These are phyloP conservation scores for Fusarium compactum DNA, from an alignment of 2,329 filamentous ascomycete genomes.

Conservation along the genomic window DNA sequence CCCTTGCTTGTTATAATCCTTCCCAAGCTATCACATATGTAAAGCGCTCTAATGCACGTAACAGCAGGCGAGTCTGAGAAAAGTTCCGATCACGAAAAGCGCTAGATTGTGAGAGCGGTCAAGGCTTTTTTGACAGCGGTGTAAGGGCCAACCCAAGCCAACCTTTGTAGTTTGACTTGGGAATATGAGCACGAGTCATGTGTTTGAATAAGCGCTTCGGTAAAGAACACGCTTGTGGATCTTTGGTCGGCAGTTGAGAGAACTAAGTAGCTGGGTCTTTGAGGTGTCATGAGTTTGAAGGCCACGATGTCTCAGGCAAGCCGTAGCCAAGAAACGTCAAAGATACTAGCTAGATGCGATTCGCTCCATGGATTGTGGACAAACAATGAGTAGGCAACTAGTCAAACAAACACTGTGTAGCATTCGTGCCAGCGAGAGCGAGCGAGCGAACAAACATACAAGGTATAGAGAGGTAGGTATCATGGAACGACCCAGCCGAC, in stretches of 20 bases:
- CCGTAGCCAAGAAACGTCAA: slow-evolving; percentile 10
- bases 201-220: slow-evolving; percentile 14
- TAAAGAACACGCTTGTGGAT: slow-evolving; percentile 26
- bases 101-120: slow-evolving; percentile 22
- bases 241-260: slow-evolving; percentile 29
- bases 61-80: slow-evolving; percentile 20
- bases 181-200: slow-evolving; percentile 32
- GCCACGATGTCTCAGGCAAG: not conserved
- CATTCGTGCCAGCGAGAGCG: not conserved
- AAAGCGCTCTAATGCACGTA: slow-evolving; percentile 27
- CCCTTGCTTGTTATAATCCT: slow-evolving; percentile 16
- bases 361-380: slow-evolving; percentile 24
- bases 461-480: slow-evolving; percentile 12
- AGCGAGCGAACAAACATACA: slow-evolving; percentile 6
- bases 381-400: slow-evolving; percentile 11
- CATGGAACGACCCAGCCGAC: slow-evolving; percentile 25
- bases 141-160: slow-evolving; percentile 8
- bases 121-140: slow-evolving; percentile 27
- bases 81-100: slow-evolving; percentile 19
- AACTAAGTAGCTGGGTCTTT: slow-evolving; percentile 8
- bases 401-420: slow-evolving; percentile 31
- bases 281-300: not conserved
- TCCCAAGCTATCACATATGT: slow-evolving; percentile 16
- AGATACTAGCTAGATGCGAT: slow-evolving; percentile 24
- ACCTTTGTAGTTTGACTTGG: not conserved